Percentiles rank a stretch among this genome's conserved stretches.
Evolutionary conservation across 2,329 filamentous ascomycete genomes (phyloP).

Genomic region (Knoxdaviesia proteae): DNA sequence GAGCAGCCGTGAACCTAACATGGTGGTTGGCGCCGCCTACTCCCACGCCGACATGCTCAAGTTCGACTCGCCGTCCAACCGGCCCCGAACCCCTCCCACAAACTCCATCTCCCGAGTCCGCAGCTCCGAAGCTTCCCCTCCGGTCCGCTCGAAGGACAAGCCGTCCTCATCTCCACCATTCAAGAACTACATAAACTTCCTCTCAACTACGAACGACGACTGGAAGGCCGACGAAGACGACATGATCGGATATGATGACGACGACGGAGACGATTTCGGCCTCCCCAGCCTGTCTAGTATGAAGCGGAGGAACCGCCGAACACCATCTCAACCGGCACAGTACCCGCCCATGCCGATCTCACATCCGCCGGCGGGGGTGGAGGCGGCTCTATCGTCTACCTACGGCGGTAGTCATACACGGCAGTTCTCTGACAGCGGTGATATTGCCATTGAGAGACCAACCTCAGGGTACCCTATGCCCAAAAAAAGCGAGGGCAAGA

Average conservation of each 20-base stretch:
- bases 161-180: constrained; percentile 37
- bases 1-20: constrained; percentile 35
- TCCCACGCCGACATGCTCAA: constrained; percentile 92
- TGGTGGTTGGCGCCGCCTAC: constrained; percentile 85
- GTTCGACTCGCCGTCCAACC: constrained; percentile 29
- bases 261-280: constrained; percentile 88
- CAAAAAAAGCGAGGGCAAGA: constrained; percentile 84
- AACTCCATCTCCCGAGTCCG: constrained; percentile 17
- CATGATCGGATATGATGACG: constrained; percentile 62
- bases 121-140: constrained; percentile 33
- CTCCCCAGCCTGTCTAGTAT: constrained; percentile 82
- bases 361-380: no score
- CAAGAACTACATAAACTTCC: constrained; percentile 59
- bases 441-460: constrained; percentile 82
- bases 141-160: constrained; percentile 24
- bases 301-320: constrained; percentile 46
- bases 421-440: constrained; percentile 64
- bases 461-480: constrained; percentile 67
- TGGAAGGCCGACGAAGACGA: constrained; percentile 64
- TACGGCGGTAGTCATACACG: constrained; percentile 17
- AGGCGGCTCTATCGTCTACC: constrained; percentile 12
- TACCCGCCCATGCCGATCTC: no score
- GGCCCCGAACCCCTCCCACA: constrained; percentile 36
- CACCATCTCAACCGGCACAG: constrained; percentile 12
- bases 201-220: constrained; percentile 63